Evolutionary conservation across 768 basidiomycete genomes (phyloP), one percentile per base, ranked within the genome.

Genomic region (Tylopilus sp.): DNA sequence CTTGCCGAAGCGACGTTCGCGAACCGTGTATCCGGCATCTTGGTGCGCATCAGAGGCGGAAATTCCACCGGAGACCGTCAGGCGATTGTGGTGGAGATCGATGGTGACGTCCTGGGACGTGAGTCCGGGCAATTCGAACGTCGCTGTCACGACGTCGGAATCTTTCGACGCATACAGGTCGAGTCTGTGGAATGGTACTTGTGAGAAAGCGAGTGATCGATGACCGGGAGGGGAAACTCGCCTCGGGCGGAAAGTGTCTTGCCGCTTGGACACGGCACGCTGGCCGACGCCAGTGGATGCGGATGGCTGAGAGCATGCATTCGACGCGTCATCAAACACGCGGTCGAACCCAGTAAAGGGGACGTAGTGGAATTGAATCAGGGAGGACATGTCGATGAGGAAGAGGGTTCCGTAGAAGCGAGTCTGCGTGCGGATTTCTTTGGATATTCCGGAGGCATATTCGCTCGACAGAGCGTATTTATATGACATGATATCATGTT

Each of bases 341-440:
- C 40, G 25, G 17, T 49, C 40, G 4, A 58, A 34, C 13, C 40
- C 33, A 6, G 43, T 4, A 34, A 43, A 21, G 1, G 52, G 49
- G 33, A 45, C 42, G 22, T 48, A 60, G 33, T 48, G 36, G 41
- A 40, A 53, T 22, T n/a, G 51, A n/a, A 46, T 50, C 47, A 62
- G 26, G 16, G 55, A 49, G 4, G 48, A n/a, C 48, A 36, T 49
- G 41, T 17, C 40, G 3, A 10, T 12, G n/a, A 36, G 16, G 4
- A 10, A 4, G n/a, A 9, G 34, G n/a, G 31, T 14, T 31, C 31
- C 11, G 31, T 31, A 31, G 31, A 31, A 31, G 31, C 4, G 6
- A 3, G 12, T 31, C 14, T 31, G 11, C 11, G n/a, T n/a, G n/a
- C n/a, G n/a, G n/a, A n/a, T n/a, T n/a, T n/a, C 12, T 31, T 31